Base-by-base conservation (phyloP, 768 basidiomycete genomes). In the Leucocoprinus leucothites region DNA sequence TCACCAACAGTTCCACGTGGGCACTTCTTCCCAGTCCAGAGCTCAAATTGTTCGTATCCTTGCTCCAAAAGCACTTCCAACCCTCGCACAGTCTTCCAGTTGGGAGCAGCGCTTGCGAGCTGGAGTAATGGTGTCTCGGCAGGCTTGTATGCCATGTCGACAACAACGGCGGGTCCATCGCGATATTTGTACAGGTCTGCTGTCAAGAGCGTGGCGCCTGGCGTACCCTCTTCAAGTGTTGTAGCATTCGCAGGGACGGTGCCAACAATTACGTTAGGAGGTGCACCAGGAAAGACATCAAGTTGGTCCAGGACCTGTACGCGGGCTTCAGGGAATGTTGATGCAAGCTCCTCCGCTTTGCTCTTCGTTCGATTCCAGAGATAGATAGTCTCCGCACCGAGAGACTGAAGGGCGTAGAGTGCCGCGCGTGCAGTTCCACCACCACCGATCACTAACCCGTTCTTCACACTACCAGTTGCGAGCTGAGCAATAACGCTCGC, bases 131-230 rank as follows among this genome's bases (percentile, higher is more conserved):
- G 87, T 13, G 96, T 98, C 61, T 84, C 79, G 2, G 86, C 82
- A 0, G 95, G 97, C 61, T 87, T 87, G 68, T 98, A 98, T 18
- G 95, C 94, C 88, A 97, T 90, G 62, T 99, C 97, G 9, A 98
- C 78, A 9, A 94, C 87, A 1, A 87, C 87, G n/a, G 77, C 74
- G 1, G 73, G 73, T 0, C 81, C 76, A 41, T 71, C 67, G 8
- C 66, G 69, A 58, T 80, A 78, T 1, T 71, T 67, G 60, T 93
- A 87, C 19, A 97, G 64, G 11, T 75, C 70, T 7, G 60, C 53
- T 2, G 89, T 79, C 11, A 95, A 74, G 35, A 73, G 68, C 16
- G 91, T 69, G 9, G 73, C 70, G 18, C 67, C 67, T 13, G 63
- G 56, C 7, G 60, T 40, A 36, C 52, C 57, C 3, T 65, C 58